Percentiles rank a stretch among this genome's conserved stretches.
Conservation (phyloP, 2,329 filamentous ascomycete genomes). For the Sporothrix euskadiensis region DNA sequence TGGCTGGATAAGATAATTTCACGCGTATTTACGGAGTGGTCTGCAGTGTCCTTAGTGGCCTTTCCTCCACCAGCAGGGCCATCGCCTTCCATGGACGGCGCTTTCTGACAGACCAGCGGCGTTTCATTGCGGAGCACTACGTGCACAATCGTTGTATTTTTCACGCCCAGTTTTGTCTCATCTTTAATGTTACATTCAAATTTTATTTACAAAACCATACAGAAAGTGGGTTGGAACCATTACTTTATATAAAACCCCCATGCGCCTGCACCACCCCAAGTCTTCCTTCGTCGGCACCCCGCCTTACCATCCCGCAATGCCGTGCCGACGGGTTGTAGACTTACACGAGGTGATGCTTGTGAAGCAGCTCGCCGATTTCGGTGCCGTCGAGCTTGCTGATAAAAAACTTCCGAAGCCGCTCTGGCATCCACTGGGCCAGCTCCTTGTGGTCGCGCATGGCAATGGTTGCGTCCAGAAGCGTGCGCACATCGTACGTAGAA, state of each 20-base stretch:
- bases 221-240: background rate
- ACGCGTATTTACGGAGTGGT: no score
- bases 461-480: conserved; percentile 34
- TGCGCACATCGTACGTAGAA: conserved; percentile 36
- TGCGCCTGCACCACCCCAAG: background rate
- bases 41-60: no score
- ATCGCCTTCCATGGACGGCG: background rate
- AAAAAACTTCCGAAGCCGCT: conserved; percentile 30
- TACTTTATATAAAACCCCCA: background rate
- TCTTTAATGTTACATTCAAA: background rate
- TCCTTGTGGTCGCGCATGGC: conserved; percentile 33
- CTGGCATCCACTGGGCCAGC: conserved; percentile 33
- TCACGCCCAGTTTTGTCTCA: background rate
- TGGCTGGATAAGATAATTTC: no score
- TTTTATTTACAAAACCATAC: background rate
- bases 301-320: background rate
- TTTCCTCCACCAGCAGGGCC: no score
- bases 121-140: background rate
- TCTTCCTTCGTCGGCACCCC: background rate
- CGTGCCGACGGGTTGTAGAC: background rate
- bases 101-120: background rate
- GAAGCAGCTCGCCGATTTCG: conserved; percentile 31
- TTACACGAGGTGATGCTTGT: conserved; percentile 32
- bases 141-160: background rate
- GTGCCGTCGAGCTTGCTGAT: conserved; percentile 31